A percentile compares a stretch with the other conserved stretches of the same genome.
Conservation (phyloP, 208 protist species). For the Porcisia hertigi region DNA sequence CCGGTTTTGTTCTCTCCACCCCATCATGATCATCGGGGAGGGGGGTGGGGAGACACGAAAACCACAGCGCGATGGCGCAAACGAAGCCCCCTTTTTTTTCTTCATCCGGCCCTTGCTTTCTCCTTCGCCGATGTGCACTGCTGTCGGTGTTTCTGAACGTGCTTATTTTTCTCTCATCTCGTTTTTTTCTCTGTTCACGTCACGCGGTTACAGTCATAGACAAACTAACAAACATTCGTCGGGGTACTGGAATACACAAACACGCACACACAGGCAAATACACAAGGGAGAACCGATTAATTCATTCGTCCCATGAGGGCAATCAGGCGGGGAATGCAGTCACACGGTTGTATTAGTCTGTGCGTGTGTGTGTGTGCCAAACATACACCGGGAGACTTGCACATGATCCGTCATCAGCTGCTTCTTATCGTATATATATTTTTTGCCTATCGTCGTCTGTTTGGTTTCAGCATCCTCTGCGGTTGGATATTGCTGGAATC, state of each 20-base stretch:
- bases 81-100: background rate
- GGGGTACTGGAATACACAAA: background rate
- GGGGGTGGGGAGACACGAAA: no score
- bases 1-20: slow-evolving; percentile 1
- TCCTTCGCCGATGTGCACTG: background rate
- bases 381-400: background rate
- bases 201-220: background rate
- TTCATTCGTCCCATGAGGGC: background rate
- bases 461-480: slow-evolving; percentile 4
- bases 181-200: slow-evolving; percentile 4
- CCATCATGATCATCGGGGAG: no score
- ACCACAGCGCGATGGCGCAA: background rate
- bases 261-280: background rate
- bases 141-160: background rate
- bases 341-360: background rate
- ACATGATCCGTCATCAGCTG: background rate
- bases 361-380: background rate
- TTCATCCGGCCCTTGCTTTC: background rate
- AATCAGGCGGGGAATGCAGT: background rate
- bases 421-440: background rate
- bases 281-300: background rate
- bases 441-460: background rate
- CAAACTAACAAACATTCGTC: no score
- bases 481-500: background rate
- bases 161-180: slow-evolving; percentile 3